These are phyloP conservation scores for Wickerhamomyces sp. DNA, from an alignment of 1,139 yeast species.

Conservation along the genomic window DNA sequence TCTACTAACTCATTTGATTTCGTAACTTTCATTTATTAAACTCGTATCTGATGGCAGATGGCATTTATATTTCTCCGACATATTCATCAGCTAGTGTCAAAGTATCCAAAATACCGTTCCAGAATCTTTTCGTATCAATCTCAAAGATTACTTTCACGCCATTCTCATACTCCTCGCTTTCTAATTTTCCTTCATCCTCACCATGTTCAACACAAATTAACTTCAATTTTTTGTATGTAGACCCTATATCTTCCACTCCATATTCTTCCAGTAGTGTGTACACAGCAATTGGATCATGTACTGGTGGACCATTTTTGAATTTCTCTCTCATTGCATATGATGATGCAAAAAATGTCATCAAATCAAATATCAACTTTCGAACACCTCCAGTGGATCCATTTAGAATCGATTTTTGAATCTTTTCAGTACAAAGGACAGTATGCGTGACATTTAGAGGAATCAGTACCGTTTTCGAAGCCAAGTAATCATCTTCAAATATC, in stretches of 20 bases:
- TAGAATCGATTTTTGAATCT: constrained; percentile 35
- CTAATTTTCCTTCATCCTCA: constrained; percentile 16
- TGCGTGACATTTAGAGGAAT: constrained; percentile 72
- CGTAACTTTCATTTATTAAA: too few species aligned
- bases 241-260: constrained; percentile 5
- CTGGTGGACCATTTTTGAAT: constrained; percentile 60
- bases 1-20: too few species aligned
- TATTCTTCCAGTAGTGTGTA: constrained; percentile 46
- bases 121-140: constrained; percentile 16
- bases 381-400: constrained; percentile 33
- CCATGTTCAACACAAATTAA: constrained; percentile 14
- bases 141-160: constrained; percentile 29
- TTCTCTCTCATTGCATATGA: constrained; percentile 42
- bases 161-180: constrained; percentile 16
- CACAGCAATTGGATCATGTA: constrained; percentile 79
- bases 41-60: too few species aligned
- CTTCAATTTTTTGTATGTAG: constrained; percentile 6
- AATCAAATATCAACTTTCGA: constrained; percentile 51
- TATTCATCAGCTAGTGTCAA: constrained; percentile 10
- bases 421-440: constrained; percentile 52
- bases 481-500: constrained; percentile 42
- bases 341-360: constrained; percentile 50
- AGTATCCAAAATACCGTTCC: constrained; percentile 12
- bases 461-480: constrained; percentile 47
- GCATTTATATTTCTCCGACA: too few species aligned